Percentiles rank a stretch among this genome's conserved stretches.
phyloP scores from a whole-genome alignment of 257 asterid genomes.

The Jaltomata sinuosa region DNA sequence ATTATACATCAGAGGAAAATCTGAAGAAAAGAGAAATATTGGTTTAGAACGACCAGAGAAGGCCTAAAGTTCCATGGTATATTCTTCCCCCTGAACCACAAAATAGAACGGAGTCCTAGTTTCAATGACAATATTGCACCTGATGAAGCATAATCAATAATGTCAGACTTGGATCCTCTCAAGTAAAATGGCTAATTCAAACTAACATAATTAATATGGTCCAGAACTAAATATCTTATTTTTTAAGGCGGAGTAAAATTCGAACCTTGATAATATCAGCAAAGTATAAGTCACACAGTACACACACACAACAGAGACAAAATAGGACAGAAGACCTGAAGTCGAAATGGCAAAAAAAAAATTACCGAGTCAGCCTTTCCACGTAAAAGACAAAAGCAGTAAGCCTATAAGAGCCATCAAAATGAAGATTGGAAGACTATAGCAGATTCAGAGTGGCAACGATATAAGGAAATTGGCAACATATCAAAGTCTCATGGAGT shows the following conservation, averaged over 20 bases:
- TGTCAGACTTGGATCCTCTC: not conserved
- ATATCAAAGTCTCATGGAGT: not conserved
- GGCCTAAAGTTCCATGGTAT: not conserved
- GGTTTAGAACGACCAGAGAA: not conserved
- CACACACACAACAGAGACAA: not conserved
- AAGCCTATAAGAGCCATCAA: not conserved
- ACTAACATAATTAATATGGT: not conserved
- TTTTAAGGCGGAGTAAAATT: not conserved
- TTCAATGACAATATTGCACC: not conserved
- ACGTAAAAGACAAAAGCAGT: not conserved
- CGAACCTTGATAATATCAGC: not conserved
- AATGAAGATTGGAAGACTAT: not conserved
- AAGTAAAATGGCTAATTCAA: not conserved
- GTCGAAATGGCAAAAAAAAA: not conserved
- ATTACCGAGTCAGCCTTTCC: not conserved
- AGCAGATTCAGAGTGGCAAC: not conserved
- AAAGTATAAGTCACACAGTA: not conserved
- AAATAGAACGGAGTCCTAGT: not conserved
- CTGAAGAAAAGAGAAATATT: not conserved
- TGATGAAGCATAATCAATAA: not conserved
- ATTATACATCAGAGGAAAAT: not conserved
- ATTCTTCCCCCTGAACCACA: not conserved
- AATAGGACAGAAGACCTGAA: not conserved
- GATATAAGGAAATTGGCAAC: not conserved
- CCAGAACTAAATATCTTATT: not conserved